These are phyloP conservation scores for Bullera alba DNA, from an alignment of 768 basidiomycete species.

Conservation along the genomic window DNA sequence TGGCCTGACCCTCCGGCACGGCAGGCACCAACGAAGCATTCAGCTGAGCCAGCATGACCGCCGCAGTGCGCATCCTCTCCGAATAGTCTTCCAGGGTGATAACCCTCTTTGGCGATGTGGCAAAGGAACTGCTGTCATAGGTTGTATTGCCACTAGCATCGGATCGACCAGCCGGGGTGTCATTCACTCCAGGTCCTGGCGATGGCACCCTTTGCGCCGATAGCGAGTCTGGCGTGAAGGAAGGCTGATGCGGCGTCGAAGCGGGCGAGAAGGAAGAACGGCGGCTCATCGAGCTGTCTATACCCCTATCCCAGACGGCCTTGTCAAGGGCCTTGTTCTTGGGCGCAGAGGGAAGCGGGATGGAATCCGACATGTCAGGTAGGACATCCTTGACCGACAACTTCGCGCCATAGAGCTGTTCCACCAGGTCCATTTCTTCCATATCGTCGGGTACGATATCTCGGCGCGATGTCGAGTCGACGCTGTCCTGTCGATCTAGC, in stretches of 20 bases:
- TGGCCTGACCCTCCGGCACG: slow-evolving; percentile 19
- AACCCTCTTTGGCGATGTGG: slow-evolving; percentile 34
- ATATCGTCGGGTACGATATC: slow-evolving; percentile 49
- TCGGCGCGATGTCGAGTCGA: not conserved
- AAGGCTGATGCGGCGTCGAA: not conserved
- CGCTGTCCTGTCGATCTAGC: not conserved
- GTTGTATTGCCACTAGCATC: no score
- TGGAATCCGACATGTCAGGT: slow-evolving; percentile 75
- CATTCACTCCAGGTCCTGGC: not conserved
- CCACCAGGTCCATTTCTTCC: slow-evolving; percentile 93
- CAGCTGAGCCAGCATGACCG: slow-evolving; percentile 95
- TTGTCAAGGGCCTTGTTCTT: slow-evolving; percentile 87
- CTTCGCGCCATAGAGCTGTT: slow-evolving; percentile 82
- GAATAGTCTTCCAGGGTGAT: slow-evolving; percentile 95
- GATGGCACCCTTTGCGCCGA: not conserved
- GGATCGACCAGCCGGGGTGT: not conserved
- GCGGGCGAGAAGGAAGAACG: not conserved
- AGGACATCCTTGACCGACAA: slow-evolving; percentile 62
- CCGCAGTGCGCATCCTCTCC: slow-evolving; percentile 95
- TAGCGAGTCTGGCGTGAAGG: not conserved
- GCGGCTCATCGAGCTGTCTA: not conserved
- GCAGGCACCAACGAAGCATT: slow-evolving; percentile 55
- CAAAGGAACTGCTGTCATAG: no score
- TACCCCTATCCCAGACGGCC: slow-evolving; percentile 57
- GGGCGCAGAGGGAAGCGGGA: slow-evolving; percentile 70